Evolutionary conservation across 2,329 filamentous ascomycete genomes (phyloP).

Genomic region (Pleoardoris graminearum): DNA sequence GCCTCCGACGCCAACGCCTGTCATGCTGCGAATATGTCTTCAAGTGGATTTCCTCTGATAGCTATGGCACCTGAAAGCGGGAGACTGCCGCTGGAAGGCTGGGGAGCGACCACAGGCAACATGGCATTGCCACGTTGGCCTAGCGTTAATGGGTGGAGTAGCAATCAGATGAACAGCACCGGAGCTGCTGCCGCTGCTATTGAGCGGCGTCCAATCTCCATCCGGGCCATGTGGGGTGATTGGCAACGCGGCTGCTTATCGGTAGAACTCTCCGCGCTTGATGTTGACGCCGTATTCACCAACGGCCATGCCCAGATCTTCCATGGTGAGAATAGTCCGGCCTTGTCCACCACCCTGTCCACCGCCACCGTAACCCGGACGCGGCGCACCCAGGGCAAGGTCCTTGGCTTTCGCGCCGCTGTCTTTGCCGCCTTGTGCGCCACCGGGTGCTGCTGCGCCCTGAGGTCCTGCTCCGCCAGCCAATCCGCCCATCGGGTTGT

Average conservation of each 20-base stretch:
- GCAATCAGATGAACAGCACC: background rate
- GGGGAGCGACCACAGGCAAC: background rate
- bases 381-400: constrained; percentile 53
- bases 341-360: constrained; percentile 88
- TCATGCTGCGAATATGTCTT: constrained; percentile 6
- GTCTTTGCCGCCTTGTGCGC: constrained; percentile 56
- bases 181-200: no score
- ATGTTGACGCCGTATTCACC: constrained; percentile 97
- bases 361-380: constrained; percentile 69
- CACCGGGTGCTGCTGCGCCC: constrained; percentile 59
- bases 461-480: constrained; percentile 66
- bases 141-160: background rate
- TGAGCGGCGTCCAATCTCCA: no score
- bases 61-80: background rate
- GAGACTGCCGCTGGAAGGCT: background rate
- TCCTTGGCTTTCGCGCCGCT: constrained; percentile 49
- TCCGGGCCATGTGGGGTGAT: background rate
- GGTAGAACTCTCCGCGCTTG: constrained; percentile 96
- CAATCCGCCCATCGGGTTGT: constrained; percentile 87
- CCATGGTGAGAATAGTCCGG: constrained; percentile 94
- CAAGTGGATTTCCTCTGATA: background rate
- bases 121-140: background rate
- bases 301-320: constrained; percentile 97
- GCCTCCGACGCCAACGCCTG: constrained; percentile 14
- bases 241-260: constrained; percentile 53